Evolutionary conservation across 371 early-diverging fungal species (phyloP).

Genomic region (Mortierella sp.): DNA sequence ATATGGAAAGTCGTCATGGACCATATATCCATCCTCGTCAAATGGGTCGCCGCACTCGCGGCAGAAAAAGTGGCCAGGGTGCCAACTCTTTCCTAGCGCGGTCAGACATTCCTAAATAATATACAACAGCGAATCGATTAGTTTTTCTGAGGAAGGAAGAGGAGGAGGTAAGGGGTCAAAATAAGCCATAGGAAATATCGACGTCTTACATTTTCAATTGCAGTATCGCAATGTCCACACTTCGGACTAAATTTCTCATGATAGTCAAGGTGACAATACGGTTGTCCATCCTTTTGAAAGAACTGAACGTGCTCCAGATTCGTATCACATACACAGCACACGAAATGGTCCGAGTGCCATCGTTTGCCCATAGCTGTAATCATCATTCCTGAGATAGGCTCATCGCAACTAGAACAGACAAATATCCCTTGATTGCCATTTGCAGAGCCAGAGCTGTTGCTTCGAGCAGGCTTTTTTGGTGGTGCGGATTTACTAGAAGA

Average conservation of each 20-base stretch:
- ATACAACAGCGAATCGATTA: not conserved
- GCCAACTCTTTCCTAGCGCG: conserved; percentile 79
- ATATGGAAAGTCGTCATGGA: conserved; percentile 79
- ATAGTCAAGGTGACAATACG: conserved; percentile 74
- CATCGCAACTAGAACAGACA: conserved; percentile 66
- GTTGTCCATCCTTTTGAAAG: conserved; percentile 71
- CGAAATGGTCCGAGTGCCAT: conserved; percentile 83
- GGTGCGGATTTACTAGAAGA: not conserved
- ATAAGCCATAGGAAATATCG: not conserved
- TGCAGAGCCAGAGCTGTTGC: not conserved
- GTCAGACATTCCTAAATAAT: conserved; percentile 62
- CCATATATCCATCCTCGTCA: conserved; percentile 72
- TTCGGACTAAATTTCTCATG: conserved; percentile 76
- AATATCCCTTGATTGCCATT: conserved; percentile 5
- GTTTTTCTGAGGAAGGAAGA: not conserved
- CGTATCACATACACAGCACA: conserved; percentile 74
- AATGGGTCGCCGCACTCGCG: conserved; percentile 79
- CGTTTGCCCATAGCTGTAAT: conserved; percentile 74
- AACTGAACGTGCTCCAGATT: conserved; percentile 73
- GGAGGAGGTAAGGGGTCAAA: not conserved
- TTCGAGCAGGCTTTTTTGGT: conserved; percentile 17
- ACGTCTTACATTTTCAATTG: conserved; percentile 71
- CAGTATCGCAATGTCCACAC: conserved; percentile 75
- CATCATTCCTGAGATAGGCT: conserved; percentile 65
- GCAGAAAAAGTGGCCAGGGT: conserved; percentile 84